Evolutionary conservation across 768 basidiomycete species (phyloP).

Genomic region (Mycena galericulata): DNA sequence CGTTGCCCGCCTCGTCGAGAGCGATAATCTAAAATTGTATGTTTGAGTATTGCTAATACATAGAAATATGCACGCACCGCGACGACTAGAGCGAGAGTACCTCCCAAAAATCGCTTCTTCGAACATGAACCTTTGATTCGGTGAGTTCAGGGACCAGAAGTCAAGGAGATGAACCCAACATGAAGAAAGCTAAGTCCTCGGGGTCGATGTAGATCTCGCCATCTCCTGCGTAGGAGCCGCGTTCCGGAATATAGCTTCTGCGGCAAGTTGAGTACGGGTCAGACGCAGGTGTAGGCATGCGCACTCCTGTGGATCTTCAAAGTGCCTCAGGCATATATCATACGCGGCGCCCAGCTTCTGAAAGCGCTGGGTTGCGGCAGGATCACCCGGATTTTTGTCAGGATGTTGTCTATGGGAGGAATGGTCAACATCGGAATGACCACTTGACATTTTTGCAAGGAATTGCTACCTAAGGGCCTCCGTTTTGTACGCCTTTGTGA

Average conservation of each 20-base stretch:
- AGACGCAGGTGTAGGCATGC: neutral
- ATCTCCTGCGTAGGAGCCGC: neutral
- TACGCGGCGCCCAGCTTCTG: conserved; percentile 53
- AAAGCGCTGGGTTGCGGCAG: conserved; percentile 48
- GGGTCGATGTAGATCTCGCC: conserved; percentile 45
- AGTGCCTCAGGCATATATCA: conserved; percentile 49
- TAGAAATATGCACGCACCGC: conserved; percentile 38
- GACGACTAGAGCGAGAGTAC: conserved; percentile 42
- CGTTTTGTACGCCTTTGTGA: conserved; percentile 29
- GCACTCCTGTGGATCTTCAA: conserved; percentile 48
- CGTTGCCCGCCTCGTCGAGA: conserved; percentile 38
- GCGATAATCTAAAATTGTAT: conserved; percentile 43
- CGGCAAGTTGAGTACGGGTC: neutral
- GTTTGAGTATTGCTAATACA: neutral
- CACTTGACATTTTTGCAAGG: neutral
- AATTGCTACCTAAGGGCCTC: conserved; percentile 14
- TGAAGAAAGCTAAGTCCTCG: conserved; percentile 48
- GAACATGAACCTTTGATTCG: conserved; percentile 48
- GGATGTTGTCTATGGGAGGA: conserved; percentile 23
- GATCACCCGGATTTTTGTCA: conserved; percentile 44
- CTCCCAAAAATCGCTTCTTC: conserved; percentile 45
- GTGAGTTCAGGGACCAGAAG: neutral
- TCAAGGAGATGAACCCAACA: conserved; percentile 30
- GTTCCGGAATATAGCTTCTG: conserved; percentile 24
- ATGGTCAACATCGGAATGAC: neutral